Conservation (phyloP, 2,329 filamentous ascomycete species). For the Trichoderma afroharzianum region DNA sequence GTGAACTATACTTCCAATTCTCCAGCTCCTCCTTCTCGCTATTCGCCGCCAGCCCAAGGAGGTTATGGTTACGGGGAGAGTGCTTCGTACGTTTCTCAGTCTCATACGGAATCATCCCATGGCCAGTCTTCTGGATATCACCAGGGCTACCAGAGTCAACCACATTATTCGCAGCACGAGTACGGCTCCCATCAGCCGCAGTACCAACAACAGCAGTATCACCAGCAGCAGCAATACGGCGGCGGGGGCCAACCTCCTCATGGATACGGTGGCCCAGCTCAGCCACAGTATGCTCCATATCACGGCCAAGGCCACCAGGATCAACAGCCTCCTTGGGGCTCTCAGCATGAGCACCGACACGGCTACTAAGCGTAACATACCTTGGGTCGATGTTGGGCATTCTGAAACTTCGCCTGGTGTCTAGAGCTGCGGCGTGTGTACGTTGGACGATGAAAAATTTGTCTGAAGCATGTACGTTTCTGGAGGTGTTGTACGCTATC, state of each 20-base stretch:
- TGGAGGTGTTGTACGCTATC: not conserved
- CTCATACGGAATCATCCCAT: slow-evolving; percentile 25
- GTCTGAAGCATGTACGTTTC: not conserved
- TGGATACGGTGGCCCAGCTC: slow-evolving; percentile 24
- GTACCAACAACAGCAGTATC: slow-evolving; percentile 20
- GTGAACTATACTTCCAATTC: slow-evolving; percentile 38
- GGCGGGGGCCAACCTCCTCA: slow-evolving; percentile 18
- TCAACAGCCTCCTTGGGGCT: slow-evolving; percentile 32
- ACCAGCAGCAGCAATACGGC: slow-evolving; percentile 23
- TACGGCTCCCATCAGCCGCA: slow-evolving; percentile 23
- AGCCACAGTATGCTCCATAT: slow-evolving; percentile 24
- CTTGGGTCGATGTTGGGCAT: not conserved
- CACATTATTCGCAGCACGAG: slow-evolving; percentile 28
- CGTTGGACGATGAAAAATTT: not conserved
- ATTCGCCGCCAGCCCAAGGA: slow-evolving; percentile 27
- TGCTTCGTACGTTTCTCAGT: slow-evolving; percentile 27
- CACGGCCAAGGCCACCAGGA: slow-evolving; percentile 23
- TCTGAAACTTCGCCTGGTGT: not conserved
- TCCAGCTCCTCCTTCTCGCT: slow-evolving; percentile 34
- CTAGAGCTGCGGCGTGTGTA: not conserved
- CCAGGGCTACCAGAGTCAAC: slow-evolving; percentile 3
- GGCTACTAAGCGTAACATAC: slow-evolving; percentile 26
- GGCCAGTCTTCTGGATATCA: slow-evolving; percentile 12
- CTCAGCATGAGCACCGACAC: slow-evolving; percentile 38
- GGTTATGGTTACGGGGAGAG: slow-evolving; percentile 42